A percentile compares a stretch with the other conserved stretches of the same genome.
Conservation (phyloP, 805 yeast species). For the Myxozyma nipponensis region DNA sequence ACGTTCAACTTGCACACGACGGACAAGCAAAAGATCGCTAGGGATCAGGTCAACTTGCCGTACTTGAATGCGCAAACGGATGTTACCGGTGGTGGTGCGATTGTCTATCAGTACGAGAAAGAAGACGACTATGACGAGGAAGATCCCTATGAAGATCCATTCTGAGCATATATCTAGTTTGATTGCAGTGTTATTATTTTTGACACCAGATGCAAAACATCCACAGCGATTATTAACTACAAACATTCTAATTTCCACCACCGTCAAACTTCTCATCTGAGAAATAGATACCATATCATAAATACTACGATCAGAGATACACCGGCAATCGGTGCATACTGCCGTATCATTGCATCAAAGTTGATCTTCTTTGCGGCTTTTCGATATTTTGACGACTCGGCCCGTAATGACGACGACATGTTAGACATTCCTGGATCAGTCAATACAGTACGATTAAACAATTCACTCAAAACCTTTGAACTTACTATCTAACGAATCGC, state of each 20-base stretch:
- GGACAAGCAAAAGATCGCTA: conserved; percentile 68
- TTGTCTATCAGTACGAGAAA: conserved; percentile 90
- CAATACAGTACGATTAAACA: neutral
- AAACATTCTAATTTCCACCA: neutral
- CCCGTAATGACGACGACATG: conserved; percentile 70
- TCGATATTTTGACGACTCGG: conserved; percentile 81
- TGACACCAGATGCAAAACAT: neutral
- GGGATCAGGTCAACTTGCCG: conserved; percentile 87
- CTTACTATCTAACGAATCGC: conserved; percentile 74
- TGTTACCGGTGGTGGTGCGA: conserved; percentile 70
- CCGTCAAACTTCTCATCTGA: conserved; percentile 11
- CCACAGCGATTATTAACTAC: neutral
- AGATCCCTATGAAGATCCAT: conserved; percentile 96
- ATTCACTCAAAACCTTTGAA: neutral
- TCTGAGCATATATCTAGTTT: conserved; percentile 39
- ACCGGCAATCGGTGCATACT: conserved; percentile 83
- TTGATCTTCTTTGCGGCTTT: conserved; percentile 88
- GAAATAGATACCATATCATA: conserved; percentile 74
- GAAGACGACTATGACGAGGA: conserved; percentile 98
- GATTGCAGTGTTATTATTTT: neutral
- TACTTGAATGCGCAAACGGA: conserved; percentile 77
- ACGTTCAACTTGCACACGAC: conserved; percentile 82
- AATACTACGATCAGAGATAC: conserved; percentile 63
- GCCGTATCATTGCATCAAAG: conserved; percentile 79
- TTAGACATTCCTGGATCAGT: conserved; percentile 65